phyloP scores from a whole-genome alignment of 1,139 yeast genomes.

The Tardiomyces digboiensis region DNA sequence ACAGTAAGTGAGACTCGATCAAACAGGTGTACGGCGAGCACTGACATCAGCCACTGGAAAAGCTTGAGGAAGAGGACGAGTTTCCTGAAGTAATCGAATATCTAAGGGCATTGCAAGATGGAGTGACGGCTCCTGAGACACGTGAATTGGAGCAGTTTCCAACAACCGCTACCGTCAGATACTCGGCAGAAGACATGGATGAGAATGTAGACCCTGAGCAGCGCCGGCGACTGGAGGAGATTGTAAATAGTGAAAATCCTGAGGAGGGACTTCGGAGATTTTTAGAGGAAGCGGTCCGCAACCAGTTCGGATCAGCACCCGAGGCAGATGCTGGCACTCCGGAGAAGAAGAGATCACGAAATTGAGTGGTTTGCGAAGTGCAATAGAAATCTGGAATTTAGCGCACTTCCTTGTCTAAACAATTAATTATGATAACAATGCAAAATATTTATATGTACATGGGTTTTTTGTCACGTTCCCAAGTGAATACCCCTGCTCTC shows the following conservation, averaged over 20 bases:
- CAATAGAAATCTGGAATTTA: too few species aligned
- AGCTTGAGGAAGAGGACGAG: slow-evolving; percentile 77
- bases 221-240: slow-evolving; percentile 55
- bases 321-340: neutral
- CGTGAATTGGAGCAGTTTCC: slow-evolving; percentile 8
- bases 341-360: too few species aligned
- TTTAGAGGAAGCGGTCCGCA: slow-evolving; percentile 54
- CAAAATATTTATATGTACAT: too few species aligned
- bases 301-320: neutral
- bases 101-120: slow-evolving; percentile 35
- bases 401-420: too few species aligned
- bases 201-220: slow-evolving; percentile 38
- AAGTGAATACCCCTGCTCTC: too few species aligned
- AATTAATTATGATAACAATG: too few species aligned
- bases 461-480: too few species aligned
- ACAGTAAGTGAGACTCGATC: slow-evolving; percentile 25
- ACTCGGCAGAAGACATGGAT: slow-evolving; percentile 11
- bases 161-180: slow-evolving; percentile 1
- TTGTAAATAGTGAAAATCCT: slow-evolving; percentile 67
- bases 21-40: neutral
- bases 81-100: slow-evolving; percentile 69
- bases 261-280: slow-evolving; percentile 68
- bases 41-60: slow-evolving; percentile 33
- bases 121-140: slow-evolving; percentile 6
- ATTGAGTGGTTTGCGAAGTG: too few species aligned